Evolutionary conservation across 2,329 filamentous ascomycete species (phyloP).

Genomic region (Neonectria sp.): DNA sequence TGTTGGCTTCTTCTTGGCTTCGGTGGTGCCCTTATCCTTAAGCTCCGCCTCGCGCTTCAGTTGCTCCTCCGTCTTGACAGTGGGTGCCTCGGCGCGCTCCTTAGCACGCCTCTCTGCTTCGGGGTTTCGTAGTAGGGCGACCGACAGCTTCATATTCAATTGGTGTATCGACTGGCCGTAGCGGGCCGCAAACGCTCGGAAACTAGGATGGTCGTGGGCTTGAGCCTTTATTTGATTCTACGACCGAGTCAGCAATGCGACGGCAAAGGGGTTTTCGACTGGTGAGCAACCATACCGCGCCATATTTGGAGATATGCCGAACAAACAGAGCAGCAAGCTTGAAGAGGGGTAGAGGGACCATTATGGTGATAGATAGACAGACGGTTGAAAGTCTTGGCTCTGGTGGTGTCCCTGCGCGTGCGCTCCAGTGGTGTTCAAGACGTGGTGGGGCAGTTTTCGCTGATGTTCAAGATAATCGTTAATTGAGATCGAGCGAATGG

Average conservation of each 20-base stretch:
- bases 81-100: conserved; percentile 75
- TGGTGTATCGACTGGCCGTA: conserved; percentile 77
- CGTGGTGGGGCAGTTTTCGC: conserved; percentile 35
- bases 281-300: conserved; percentile 67
- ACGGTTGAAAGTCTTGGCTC: conserved; percentile 39
- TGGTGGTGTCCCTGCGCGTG: conserved; percentile 25
- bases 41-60: conserved; percentile 66
- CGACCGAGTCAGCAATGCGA: conserved; percentile 31
- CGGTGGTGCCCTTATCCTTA: conserved; percentile 56
- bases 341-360: conserved; percentile 78
- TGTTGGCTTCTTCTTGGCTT: conserved; percentile 45
- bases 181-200: conserved; percentile 72
- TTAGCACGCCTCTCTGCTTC: conserved; percentile 72
- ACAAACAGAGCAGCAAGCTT: conserved; percentile 77
- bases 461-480: not conserved
- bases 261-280: not conserved
- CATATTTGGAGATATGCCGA: conserved; percentile 78
- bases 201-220: conserved; percentile 75
- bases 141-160: conserved; percentile 76
- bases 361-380: conserved; percentile 49
- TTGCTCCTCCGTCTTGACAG: conserved; percentile 76
- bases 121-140: conserved; percentile 70
- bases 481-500: conserved; percentile 15
- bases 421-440: conserved; percentile 25
- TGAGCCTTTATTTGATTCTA: conserved; percentile 78